Evolutionary conservation across 495 filamentous ascomycete species (phyloP), one percentile per base, ranked within the genome.

Genomic region (Trichodelitschia bisporula): DNA sequence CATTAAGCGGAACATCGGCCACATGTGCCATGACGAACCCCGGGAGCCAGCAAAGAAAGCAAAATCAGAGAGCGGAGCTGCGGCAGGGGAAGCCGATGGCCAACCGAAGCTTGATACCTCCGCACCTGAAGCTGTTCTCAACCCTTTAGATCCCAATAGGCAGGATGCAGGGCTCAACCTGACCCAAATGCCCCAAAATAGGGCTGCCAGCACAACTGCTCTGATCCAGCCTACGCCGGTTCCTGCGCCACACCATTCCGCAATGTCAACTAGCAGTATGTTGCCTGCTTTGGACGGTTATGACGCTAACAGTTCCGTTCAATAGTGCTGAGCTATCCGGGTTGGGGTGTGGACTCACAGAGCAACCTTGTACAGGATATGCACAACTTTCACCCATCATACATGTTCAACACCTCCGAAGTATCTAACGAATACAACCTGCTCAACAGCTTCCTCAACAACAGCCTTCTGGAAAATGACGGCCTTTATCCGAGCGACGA

Each of bases 1-100:
- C 62, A 77, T 99, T 58, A 95, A 95, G 54, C 75, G 86, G 45
- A 90, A 90, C 59, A 99, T 99, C 50, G 86, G 84, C 40, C 86
- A 95, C 61, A 59, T 99, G 34, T 99, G 86, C 56, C 86, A 95
- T 56, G 86, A 99, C 50, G 86, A 95, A 54, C 82, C 82, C 35
- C 71, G 89, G 53, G 77, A 84, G 48, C 53, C 64, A 35, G 42
- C 54, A 24, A 90, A 90, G 47, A 76, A 71, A 47, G 48, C 57
- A 36, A 84, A 50, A 63, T 59, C 14, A 9, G 29, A 31, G 18
- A 4, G 8, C 42, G 72, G 75, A 41, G 57, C 61, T 31, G 73
- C 64, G 33, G 64, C 63, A 24, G 50, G 57, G 12, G 61, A 56
- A 33, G 65, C 66, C 42, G 70, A 77, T 28, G 36, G 34, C 5